A percentile compares a stretch with the other conserved stretches of the same genome.
These are phyloP conservation scores for Ogataea methylovora DNA, from an alignment of 805 yeast species.

Conservation along the genomic window DNA sequence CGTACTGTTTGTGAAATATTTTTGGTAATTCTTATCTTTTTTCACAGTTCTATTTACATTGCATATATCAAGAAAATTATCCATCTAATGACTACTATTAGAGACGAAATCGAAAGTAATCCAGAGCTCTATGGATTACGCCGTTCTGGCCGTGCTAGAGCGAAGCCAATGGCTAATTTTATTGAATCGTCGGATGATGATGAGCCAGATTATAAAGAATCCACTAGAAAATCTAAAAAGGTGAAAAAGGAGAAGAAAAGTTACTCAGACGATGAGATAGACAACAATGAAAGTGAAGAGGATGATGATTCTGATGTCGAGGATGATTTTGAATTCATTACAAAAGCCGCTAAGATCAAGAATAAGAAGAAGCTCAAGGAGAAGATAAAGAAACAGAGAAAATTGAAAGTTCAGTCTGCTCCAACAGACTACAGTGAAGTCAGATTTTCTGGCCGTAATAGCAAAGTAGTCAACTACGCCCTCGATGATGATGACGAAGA, in stretches of 20 bases:
- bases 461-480: constrained; percentile 64
- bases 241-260: constrained; percentile 9
- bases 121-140: constrained; percentile 83
- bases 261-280: constrained; percentile 11
- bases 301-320: constrained; percentile 23
- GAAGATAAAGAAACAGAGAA: constrained; percentile 5
- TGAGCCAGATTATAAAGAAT: constrained; percentile 15
- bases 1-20: no score
- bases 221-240: constrained; percentile 6
- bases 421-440: constrained; percentile 36
- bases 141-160: constrained; percentile 60
- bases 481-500: constrained; percentile 59
- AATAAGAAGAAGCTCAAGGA: constrained; percentile 27
- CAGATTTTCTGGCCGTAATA: constrained; percentile 74
- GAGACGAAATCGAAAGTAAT: constrained; percentile 46
- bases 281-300: constrained; percentile 22
- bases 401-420: constrained; percentile 8
- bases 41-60: no score
- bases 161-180: constrained; percentile 24
- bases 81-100: not conserved
- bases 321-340: constrained; percentile 21
- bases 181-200: constrained; percentile 27
- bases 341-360: constrained; percentile 20
- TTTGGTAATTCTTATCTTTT: no score
- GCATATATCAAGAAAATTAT: no score